These are phyloP conservation scores for Spergularia bocconei DNA, from an alignment of 148 eudicot species.

Conservation along the genomic window DNA sequence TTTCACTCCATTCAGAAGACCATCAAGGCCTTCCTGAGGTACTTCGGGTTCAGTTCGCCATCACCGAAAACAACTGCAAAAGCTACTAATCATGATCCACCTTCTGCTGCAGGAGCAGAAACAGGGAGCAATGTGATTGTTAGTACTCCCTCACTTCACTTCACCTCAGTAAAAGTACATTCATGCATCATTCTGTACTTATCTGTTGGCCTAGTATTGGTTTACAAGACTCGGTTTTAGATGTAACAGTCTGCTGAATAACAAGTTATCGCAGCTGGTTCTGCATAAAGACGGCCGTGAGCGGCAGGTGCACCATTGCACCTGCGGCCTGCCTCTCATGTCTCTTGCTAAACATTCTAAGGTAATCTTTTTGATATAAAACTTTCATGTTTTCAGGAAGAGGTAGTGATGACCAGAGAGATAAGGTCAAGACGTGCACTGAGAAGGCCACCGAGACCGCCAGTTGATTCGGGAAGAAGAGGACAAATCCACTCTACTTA, in stretches of 20 bases:
- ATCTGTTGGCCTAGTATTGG: not conserved
- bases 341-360: too few relatives aligned
- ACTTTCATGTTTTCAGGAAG: constrained; percentile 9
- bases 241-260: too few relatives aligned
- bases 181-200: not conserved
- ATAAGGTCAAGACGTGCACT: not conserved
- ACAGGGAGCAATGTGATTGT: constrained; percentile 13
- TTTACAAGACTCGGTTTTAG: too few relatives aligned
- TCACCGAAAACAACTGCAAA: not conserved
- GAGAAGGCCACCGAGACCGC: constrained; percentile 18
- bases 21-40: constrained; percentile 13
- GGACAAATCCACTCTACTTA: constrained; percentile 21
- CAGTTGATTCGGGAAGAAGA: constrained; percentile 9
- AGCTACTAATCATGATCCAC: not conserved
- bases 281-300: too few relatives aligned
- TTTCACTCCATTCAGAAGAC: constrained; percentile 17
- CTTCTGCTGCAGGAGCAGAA: not conserved
- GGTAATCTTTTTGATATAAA: not conserved
- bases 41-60: constrained; percentile 20
- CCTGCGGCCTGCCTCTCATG: too few relatives aligned
- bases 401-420: not conserved
- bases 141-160: not conserved
- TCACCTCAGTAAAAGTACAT: not conserved
- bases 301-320: too few relatives aligned
- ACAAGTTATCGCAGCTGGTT: too few relatives aligned